These are phyloP conservation scores for Saprolegnia diclina DNA, from an alignment of 352 stramenopile genomes.

Conservation along the genomic window DNA sequence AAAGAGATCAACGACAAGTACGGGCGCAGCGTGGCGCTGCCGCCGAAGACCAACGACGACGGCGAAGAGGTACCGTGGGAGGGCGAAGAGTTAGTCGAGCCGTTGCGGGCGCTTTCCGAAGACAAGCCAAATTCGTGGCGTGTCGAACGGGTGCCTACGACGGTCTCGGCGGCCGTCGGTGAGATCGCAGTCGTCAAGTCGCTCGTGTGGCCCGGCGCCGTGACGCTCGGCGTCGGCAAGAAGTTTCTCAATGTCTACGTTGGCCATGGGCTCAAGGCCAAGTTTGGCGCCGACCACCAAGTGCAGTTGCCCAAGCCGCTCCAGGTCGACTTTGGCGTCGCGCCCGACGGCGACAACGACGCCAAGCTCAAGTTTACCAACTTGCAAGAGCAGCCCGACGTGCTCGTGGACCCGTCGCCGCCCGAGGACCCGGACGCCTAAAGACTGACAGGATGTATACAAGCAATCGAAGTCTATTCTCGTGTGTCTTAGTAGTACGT, in stretches of 20 bases:
- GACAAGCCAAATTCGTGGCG: slow-evolving; percentile 67
- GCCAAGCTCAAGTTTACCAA: slow-evolving; percentile 47
- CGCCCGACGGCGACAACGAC: slow-evolving; percentile 37
- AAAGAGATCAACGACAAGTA: slow-evolving; percentile 82
- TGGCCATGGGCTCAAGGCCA: slow-evolving; percentile 76
- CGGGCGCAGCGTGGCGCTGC: slow-evolving; percentile 63
- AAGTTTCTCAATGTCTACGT: slow-evolving; percentile 89
- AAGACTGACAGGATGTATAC: neutral
- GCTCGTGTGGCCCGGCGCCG: slow-evolving; percentile 78
- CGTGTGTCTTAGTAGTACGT: slow-evolving; percentile 75
- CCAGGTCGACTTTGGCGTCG: slow-evolving; percentile 46
- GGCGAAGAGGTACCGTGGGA: slow-evolving; percentile 66
- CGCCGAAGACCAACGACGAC: slow-evolving; percentile 62
- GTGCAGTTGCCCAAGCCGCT: slow-evolving; percentile 45
- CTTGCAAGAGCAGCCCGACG: slow-evolving; percentile 58
- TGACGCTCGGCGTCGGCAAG: slow-evolving; percentile 78
- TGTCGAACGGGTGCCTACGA: slow-evolving; percentile 62
- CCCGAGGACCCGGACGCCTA: slow-evolving; percentile 31
- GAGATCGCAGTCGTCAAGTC: slow-evolving; percentile 67
- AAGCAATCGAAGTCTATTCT: neutral
- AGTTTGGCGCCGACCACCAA: slow-evolving; percentile 47
- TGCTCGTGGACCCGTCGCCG: slow-evolving; percentile 74
- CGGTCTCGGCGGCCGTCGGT: slow-evolving; percentile 49
- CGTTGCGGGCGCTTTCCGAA: slow-evolving; percentile 55
- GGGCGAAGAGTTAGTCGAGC: slow-evolving; percentile 52